Base-by-base conservation (phyloP, 805 yeast species). In the Sugiyamaella americana region DNA sequence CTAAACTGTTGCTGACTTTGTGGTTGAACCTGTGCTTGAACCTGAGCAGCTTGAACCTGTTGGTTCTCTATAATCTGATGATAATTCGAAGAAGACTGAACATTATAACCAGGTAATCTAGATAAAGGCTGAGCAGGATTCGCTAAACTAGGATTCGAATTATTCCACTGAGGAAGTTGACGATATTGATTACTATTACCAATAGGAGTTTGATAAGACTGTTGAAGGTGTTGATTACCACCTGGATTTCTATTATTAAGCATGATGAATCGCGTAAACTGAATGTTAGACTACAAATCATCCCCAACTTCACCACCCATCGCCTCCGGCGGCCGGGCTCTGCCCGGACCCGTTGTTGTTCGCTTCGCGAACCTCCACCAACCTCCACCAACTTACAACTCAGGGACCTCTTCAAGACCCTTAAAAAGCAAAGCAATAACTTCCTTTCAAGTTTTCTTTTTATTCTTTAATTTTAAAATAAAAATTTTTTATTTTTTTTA, bases 1-100 rank as follows among this genome's bases (percentile, higher is more conserved):
- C 13, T 8, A 26, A 26, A 26, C 32, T 26, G 32, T 13, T 26
- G 32, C 32, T 26, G 32, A 26, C 11, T 13, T 13, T 26, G 32
- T 8, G 32, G 32, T 26, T 26, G 32, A n/a, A n/a, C n/a, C n/a
- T n/a, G n/a, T n/a, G 21, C 40, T 20, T 34, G 20, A 20, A 20
- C 23, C 19, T 11, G 20, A 19, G 30, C 6, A 22, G 34, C 17
- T 36, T 46, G 49, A 46, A 40, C 42, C 21, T 32, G 42, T 35
- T 42, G 50, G 2, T 40, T 22, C 3, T 45, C 44, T 22, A 39
- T 26, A 35, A 40, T 45, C 18, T 45, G 48, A 17, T 32, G 47
- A 29, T 29, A 38, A n/a, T n/a, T n/a, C 11, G 11, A 8, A 13
- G 32, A 8, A 8, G 32, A 26, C 32, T 26, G 32, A 13, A 26